These are phyloP conservation scores for Diddensiella transvaalensis DNA, from an alignment of 805 yeast species.

Conservation along the genomic window DNA sequence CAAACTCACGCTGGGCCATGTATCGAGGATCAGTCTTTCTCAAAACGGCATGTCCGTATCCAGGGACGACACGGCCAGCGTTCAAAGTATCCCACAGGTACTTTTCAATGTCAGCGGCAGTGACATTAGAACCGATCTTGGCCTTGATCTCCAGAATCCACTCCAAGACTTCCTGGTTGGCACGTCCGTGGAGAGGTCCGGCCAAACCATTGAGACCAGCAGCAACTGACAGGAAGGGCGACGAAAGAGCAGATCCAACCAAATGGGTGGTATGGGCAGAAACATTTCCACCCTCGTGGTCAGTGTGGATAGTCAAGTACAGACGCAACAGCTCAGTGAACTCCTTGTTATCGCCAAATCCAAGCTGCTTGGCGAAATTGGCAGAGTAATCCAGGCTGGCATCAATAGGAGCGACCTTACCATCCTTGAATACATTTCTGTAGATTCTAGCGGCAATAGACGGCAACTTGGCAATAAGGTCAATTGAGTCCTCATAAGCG, in stretches of 20 bases:
- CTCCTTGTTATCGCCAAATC: constrained; percentile 45
- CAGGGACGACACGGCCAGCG: constrained; percentile 77
- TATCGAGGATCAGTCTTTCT: constrained; percentile 84
- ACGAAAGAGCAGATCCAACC: constrained; percentile 77
- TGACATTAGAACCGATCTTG: constrained; percentile 31
- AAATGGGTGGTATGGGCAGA: constrained; percentile 79
- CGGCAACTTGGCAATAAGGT: constrained; percentile 78
- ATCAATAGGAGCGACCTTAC: constrained; percentile 52
- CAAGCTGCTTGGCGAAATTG: constrained; percentile 63
- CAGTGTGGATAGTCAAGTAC: constrained; percentile 72
- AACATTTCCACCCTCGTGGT: constrained; percentile 83
- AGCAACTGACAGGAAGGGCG: constrained; percentile 69
- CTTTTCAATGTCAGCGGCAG: constrained; percentile 53
- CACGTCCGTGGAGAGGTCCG: constrained; percentile 83
- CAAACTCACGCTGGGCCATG: constrained; percentile 82
- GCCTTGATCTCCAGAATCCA: constrained; percentile 62
- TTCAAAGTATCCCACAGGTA: constrained; percentile 70
- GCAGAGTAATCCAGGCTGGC: constrained; percentile 64
- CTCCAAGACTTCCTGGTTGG: constrained; percentile 80
- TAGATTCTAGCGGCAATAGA: constrained; percentile 77
- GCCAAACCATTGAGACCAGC: constrained; percentile 83
- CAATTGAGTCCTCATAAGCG: constrained; percentile 76
- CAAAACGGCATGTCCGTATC: constrained; percentile 85
- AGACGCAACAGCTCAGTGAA: constrained; percentile 69
- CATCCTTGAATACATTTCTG: constrained; percentile 81